These are phyloP conservation scores for Backusella mclennaniae DNA, from an alignment of 192 early-diverging fungal species.

Conservation along the genomic window DNA sequence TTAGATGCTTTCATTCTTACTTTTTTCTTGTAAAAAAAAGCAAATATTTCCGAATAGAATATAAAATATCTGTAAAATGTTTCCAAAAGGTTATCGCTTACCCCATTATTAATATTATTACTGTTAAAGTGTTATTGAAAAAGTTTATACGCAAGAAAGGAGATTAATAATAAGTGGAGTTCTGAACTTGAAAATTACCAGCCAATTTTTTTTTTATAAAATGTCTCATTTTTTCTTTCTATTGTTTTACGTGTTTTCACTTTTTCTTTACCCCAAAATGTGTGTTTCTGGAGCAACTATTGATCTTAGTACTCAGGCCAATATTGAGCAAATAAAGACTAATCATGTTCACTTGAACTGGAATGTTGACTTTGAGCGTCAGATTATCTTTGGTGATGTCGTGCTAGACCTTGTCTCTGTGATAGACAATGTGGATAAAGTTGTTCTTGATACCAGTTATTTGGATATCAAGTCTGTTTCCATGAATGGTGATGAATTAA, in stretches of 20 bases:
- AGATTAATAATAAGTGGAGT: background rate
- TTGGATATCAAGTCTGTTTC: conserved; percentile 50
- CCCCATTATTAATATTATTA: too few species aligned
- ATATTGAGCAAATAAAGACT: conserved; percentile 72
- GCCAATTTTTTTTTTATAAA: background rate
- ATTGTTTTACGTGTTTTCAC: background rate
- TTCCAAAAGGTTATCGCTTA: too few species aligned
- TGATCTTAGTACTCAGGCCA: conserved; percentile 86
- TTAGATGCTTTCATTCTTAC: background rate
- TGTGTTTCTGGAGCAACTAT: background rate
- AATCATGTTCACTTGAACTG: conserved; percentile 76
- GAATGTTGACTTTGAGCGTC: conserved; percentile 71
- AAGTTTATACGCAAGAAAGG: background rate
- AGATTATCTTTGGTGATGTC: conserved; percentile 67
- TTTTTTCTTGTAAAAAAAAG: background rate
- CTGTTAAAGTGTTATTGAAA: background rate
- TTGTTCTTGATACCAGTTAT: conserved; percentile 74
- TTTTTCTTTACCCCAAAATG: background rate
- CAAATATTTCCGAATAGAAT: background rate
- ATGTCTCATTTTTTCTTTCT: background rate
- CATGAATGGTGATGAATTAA: conserved; percentile 15
- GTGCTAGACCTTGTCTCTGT: conserved; percentile 58
- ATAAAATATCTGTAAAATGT: background rate
- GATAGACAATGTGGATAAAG: conserved; percentile 46
- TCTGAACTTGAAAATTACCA: background rate